A percentile compares a stretch with the other conserved stretches of the same genome.
phyloP scores from a whole-genome alignment of 2,329 filamentous ascomycete species.

The Colletotrichum zoysiae region DNA sequence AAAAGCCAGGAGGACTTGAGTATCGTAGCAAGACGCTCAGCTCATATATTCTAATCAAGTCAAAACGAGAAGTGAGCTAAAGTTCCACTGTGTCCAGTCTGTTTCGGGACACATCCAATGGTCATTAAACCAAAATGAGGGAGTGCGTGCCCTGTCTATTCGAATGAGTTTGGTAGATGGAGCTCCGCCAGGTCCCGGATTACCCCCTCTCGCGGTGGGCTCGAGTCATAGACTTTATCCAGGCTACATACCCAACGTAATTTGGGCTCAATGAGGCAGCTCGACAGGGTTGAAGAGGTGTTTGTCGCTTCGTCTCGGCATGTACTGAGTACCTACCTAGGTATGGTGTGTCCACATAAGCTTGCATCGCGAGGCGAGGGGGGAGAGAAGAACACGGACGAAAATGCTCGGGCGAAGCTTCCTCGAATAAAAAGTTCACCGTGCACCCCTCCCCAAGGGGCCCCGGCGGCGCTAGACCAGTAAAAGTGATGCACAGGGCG shows the following conservation, averaged over 20 bases:
- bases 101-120: background rate
- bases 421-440: slow-evolving; percentile 31
- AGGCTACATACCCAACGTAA: slow-evolving; percentile 16
- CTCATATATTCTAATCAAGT: background rate
- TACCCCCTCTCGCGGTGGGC: slow-evolving; percentile 13
- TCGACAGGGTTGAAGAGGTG: slow-evolving; percentile 27
- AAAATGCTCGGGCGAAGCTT: slow-evolving; percentile 18
- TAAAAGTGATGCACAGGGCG: slow-evolving; percentile 34
- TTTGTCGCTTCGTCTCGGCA: background rate
- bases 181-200: slow-evolving; percentile 5
- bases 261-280: slow-evolving; percentile 32
- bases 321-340: background rate
- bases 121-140: background rate
- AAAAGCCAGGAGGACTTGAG: background rate
- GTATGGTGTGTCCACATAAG: background rate
- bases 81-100: background rate
- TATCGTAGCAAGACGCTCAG: background rate
- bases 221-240: slow-evolving; percentile 26
- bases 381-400: slow-evolving; percentile 14
- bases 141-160: background rate
- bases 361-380: slow-evolving; percentile 1
- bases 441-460: background rate
- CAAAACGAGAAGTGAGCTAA: background rate
- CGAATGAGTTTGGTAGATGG: background rate
- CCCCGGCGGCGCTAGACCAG: slow-evolving; percentile 29